phyloP scores from a whole-genome alignment of 208 protist species.

The Leishmania guyanensis region DNA sequence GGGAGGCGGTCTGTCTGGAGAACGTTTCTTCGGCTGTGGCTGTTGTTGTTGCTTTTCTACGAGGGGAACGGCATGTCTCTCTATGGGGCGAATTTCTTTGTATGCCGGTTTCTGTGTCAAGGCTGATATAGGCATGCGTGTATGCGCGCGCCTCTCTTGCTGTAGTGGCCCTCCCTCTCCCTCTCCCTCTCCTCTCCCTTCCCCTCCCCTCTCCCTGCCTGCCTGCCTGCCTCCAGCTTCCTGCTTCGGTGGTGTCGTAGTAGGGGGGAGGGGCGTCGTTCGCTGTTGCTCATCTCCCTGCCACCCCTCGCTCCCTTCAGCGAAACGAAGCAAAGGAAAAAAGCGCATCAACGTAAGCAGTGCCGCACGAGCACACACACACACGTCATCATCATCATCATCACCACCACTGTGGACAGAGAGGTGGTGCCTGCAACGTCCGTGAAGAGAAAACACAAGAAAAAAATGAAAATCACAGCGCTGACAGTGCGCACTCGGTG shows the following conservation, averaged over 20 bases:
- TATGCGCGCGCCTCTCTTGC: neutral
- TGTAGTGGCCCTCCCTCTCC: neutral
- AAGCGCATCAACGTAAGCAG: no score
- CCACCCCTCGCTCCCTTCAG: neutral
- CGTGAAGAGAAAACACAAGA: neutral
- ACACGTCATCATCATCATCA: neutral
- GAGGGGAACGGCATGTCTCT: no score
- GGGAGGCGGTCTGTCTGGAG: neutral
- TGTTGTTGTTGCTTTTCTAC: neutral
- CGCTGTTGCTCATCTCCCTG: no score
- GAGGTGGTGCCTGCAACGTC: neutral
- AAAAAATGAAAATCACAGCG: neutral
- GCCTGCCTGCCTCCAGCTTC: neutral
- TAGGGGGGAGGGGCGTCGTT: no score
- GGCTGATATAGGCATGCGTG: neutral
- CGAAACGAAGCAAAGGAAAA: no score
- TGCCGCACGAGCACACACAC: neutral
- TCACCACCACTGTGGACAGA: neutral
- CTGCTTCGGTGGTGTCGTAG: no score
- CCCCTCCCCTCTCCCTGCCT: neutral
- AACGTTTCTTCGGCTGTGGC: neutral
- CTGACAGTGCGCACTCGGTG: neutral
- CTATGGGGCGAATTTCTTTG: no score
- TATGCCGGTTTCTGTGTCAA: neutral
- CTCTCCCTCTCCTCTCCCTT: neutral